These are phyloP conservation scores for Spathaspora hagerdaliae DNA, from an alignment of 805 yeast genomes.

Conservation along the genomic window DNA sequence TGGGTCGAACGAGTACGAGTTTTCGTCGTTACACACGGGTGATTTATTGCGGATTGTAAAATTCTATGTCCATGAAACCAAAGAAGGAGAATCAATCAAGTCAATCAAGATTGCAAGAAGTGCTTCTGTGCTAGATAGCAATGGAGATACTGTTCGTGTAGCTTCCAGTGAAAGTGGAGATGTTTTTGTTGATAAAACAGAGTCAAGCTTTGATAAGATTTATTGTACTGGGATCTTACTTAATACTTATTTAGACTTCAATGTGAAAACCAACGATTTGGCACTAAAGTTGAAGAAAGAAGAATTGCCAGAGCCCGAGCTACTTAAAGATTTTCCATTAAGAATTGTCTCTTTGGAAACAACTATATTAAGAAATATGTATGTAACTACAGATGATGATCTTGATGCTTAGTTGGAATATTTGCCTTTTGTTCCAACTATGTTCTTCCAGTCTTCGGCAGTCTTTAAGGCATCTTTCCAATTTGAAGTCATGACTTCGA, in stretches of 20 bases:
- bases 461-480: conserved; percentile 39
- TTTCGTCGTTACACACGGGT: conserved; percentile 22
- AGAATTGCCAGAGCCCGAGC: conserved; percentile 12
- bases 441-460: conserved; percentile 35
- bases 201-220: conserved; percentile 15
- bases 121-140: neutral
- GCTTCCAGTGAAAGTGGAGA: neutral
- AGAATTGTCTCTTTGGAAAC: conserved; percentile 27
- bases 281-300: conserved; percentile 15
- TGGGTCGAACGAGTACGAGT: conserved; percentile 15
- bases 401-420: neutral
- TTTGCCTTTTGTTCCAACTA: neutral
- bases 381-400: conserved; percentile 1
- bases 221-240: conserved; percentile 29
- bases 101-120: conserved; percentile 1
- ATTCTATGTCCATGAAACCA: conserved; percentile 16
- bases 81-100: conserved; percentile 2
- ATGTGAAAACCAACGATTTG: conserved; percentile 6
- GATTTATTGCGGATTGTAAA: conserved; percentile 26
- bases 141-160: neutral
- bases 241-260: conserved; percentile 22
- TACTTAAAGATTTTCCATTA: conserved; percentile 27
- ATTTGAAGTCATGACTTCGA: conserved; percentile 26
- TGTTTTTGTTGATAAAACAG: conserved; percentile 10
- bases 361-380: conserved; percentile 17